phyloP scores from a whole-genome alignment of 177 flowering plant genomes.

The Vitis hybrid region DNA sequence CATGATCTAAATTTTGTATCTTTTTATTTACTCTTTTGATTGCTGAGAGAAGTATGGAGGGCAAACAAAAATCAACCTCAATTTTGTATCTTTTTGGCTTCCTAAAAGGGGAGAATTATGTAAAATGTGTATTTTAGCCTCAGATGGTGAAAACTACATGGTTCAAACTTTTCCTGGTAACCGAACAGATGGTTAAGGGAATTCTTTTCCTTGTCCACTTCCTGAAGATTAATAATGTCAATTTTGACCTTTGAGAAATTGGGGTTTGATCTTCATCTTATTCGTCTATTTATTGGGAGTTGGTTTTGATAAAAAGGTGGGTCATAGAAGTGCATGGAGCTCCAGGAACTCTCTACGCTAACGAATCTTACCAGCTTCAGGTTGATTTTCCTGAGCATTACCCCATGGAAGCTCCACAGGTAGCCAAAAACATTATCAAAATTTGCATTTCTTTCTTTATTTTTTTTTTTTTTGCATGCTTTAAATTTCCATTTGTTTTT shows the following conservation, averaged over 20 bases:
- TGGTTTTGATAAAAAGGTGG: conserved; percentile 46
- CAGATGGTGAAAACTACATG: neutral
- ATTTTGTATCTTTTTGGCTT: too few species aligned
- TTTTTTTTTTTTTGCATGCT: neutral
- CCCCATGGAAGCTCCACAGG: conserved; percentile 99
- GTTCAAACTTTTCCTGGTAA: neutral
- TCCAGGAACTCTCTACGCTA: conserved; percentile 73
- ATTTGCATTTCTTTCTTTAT: neutral
- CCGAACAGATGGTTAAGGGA: neutral
- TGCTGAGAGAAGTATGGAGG: neutral
- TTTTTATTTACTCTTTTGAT: neutral
- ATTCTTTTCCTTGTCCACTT: neutral
- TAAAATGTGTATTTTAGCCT: too few species aligned
- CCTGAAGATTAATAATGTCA: neutral
- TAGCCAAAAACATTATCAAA: conserved; percentile 8
- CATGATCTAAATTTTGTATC: neutral
- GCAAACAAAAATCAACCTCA: too few species aligned
- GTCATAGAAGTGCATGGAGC: conserved; percentile 84
- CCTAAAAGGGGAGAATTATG: too few species aligned
- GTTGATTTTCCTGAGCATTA: conserved; percentile 96
- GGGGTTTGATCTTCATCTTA: neutral
- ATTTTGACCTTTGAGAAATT: neutral
- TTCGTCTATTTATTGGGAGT: neutral
- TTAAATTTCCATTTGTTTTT: conserved; percentile 1
- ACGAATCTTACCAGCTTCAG: conserved; percentile 71